A percentile compares a stretch with the other conserved stretches of the same genome.
Evolutionary conservation across 164 flowering plant genomes (phyloP).

Genomic region (Magnolia changhungtana): DNA sequence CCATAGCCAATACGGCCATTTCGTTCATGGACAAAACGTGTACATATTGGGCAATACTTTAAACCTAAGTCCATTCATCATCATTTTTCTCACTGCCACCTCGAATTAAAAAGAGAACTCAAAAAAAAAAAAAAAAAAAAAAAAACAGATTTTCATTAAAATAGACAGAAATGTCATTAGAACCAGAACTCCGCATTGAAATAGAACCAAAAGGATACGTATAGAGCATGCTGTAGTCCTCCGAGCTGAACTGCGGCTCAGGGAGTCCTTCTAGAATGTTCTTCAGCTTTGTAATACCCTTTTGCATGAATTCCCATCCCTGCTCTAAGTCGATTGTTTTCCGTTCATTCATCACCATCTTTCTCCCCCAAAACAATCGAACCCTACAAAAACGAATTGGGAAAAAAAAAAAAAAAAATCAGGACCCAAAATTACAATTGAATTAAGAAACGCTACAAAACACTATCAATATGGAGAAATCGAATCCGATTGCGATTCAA

Average conservation of each 20-base stretch:
- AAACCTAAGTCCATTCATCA: neutral
- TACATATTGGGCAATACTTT: no score
- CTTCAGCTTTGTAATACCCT: constrained; percentile 78
- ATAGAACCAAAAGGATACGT: constrained; percentile 45
- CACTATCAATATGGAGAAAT: no score
- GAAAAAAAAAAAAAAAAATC: neutral
- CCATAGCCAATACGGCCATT: no score
- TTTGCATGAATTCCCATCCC: constrained; percentile 84
- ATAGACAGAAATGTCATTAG: neutral
- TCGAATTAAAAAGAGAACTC: no score
- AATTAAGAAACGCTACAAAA: no score
- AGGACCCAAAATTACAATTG: neutral
- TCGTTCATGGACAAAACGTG: no score
- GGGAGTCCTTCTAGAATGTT: constrained; percentile 68
- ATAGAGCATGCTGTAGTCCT: constrained; percentile 85
- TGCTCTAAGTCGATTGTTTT: constrained; percentile 67
- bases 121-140: no score
- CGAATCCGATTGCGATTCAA: no score
- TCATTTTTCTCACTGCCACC: neutral
- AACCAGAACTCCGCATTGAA: neutral
- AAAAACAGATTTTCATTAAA: neutral
- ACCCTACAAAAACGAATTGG: neutral
- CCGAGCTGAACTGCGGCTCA: constrained; percentile 67
- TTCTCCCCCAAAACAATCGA: neutral
- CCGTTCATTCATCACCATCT: constrained; percentile 46